Base-by-base conservation (phyloP, 2,329 filamentous ascomycete species). In the Neophaeococcomyces mojaviensis region DNA sequence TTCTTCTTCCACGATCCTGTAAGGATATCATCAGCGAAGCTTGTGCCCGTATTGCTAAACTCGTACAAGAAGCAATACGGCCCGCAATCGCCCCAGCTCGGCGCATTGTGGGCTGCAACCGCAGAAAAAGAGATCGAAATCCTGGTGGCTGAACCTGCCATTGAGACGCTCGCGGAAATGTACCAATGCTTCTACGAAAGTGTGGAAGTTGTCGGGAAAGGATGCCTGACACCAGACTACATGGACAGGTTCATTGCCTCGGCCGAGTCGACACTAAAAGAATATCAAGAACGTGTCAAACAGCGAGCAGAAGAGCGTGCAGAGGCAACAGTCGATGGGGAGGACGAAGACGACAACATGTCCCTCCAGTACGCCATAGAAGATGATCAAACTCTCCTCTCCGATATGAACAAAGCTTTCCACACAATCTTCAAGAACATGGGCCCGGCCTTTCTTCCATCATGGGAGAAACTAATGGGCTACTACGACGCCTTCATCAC, bases 1-100 rank as follows among this genome's bases (percentile, higher is more conserved):
- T 98, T 98, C 75, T 98, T 97, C 75, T 98, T 98, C 79, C 92
- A 98, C 67, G 92, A 98, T 62, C 90, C 92, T 0, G 92, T 97
- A 47, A 82, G 92, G 44, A 90, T 94, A 43, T 89, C 94, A 30
- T 94, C 92, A 3, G 90, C 92, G 20, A 95, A 95, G 69, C 81
- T 94, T 57, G 86, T 98, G 4, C 92, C 92, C 13, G 87, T 94
- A 64, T 79, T 98, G 13, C 77, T 98, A 38, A 92, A 88, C 64
- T 88, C 89, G 2, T 95, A 89, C 74, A 95, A 95, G 72, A 90
- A 90, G 64, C 84, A 86, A 0, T 92, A 90, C 60, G 90, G 90
- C 3, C 75, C 79, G 32, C 77, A 83, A 36, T 95, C 89, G 2
- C 79, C 80, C 49, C 81, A 94, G 59, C 80, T 97, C 46, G 76